Percentiles rank a stretch among this genome's conserved stretches.
Conservation (phyloP, 331 rosid species). For the Arachis monticola region DNA sequence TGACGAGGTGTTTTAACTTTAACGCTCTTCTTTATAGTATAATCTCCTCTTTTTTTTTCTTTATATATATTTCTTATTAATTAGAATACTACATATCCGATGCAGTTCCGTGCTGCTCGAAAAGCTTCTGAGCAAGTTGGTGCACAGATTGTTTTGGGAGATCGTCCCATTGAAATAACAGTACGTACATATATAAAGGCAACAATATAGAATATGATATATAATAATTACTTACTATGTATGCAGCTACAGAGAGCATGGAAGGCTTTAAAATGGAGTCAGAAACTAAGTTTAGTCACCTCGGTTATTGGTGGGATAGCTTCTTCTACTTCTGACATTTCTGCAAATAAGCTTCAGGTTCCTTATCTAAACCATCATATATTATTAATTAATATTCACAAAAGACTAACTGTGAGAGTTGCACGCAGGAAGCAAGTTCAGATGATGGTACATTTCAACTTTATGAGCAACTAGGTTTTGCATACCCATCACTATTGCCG, state of each 20-base stretch:
- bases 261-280: slow-evolving; percentile 74
- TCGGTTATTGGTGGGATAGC: slow-evolving; percentile 77
- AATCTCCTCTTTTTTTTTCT: too few species aligned
- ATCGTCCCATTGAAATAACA: slow-evolving; percentile 92
- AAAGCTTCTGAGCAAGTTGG: slow-evolving; percentile 87
- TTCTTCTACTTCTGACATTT: slow-evolving; percentile 57
- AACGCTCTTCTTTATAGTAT: too few species aligned
- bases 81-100: too few species aligned
- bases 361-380: slow-evolving; percentile 32
- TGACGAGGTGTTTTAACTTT: slow-evolving; percentile 48
- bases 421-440: slow-evolving; percentile 57
- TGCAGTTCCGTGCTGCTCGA: slow-evolving; percentile 88
- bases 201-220: background rate
- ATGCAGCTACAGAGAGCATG: slow-evolving; percentile 93
- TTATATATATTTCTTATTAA: too few species aligned
- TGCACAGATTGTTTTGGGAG: slow-evolving; percentile 89
- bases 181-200: slow-evolving; percentile 50
- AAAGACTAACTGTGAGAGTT: slow-evolving; percentile 11
- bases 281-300: slow-evolving; percentile 68
- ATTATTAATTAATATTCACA: background rate
- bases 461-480: slow-evolving; percentile 75
- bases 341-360: slow-evolving; percentile 63
- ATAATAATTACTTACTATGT: too few species aligned
- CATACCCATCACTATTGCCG: slow-evolving; percentile 77
- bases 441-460: slow-evolving; percentile 67